Conservation (phyloP, 371 early-diverging fungal species). For the Mortierella sp. region DNA sequence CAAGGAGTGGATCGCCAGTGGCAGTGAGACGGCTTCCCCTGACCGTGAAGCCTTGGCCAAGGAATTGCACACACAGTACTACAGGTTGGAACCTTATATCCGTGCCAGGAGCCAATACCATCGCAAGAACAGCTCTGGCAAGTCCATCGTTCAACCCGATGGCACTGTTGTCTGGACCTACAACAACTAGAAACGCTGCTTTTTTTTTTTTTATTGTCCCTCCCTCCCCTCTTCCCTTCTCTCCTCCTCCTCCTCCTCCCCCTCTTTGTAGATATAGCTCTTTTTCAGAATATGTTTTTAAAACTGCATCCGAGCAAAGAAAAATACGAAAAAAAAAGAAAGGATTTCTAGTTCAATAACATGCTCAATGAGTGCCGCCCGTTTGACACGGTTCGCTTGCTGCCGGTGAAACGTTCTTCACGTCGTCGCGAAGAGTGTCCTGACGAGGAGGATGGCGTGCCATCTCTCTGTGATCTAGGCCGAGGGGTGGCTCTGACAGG, state of each 20-base stretch:
- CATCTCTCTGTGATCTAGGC: neutral
- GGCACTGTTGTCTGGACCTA: conserved; percentile 38
- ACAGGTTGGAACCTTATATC: conserved; percentile 53
- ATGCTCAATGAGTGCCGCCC: conserved; percentile 3
- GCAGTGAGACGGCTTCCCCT: conserved; percentile 5
- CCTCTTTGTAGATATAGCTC: neutral
- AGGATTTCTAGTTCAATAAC: conserved; percentile 3
- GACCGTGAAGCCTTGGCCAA: conserved; percentile 42
- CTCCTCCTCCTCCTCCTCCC: neutral
- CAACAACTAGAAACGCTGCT: conserved; percentile 59
- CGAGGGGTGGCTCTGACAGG: too few species aligned
- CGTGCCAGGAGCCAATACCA: conserved; percentile 57
- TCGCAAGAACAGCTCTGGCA: conserved; percentile 31
- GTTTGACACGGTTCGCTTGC: neutral
- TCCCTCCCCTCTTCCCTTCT: too few species aligned
- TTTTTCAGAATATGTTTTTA: neutral
- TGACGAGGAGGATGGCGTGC: neutral
- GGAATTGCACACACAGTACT: conserved; percentile 37
- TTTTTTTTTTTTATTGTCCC: too few species aligned
- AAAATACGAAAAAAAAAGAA: too few species aligned
- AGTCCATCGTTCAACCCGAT: conserved; percentile 29
- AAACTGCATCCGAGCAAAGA: too few species aligned
- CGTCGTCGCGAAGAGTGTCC: neutral
- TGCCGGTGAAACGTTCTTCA: neutral
- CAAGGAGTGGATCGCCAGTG: conserved; percentile 36